These are phyloP conservation scores for Microglena sp. DNA, from an alignment of 139 green algal genomes.

Conservation along the genomic window DNA sequence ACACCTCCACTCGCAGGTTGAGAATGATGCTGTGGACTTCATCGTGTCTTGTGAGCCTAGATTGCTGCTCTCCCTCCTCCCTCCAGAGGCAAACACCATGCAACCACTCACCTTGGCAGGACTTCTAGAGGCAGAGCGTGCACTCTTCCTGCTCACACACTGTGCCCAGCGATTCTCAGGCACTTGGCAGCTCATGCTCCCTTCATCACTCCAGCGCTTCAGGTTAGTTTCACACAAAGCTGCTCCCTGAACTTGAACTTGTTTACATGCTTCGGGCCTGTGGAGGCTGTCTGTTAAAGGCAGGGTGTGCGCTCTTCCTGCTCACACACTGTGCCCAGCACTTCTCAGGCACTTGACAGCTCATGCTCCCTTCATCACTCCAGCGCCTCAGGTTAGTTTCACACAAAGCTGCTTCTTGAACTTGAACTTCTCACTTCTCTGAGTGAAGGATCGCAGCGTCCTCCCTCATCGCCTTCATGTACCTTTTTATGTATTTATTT, in stretches of 20 bases:
- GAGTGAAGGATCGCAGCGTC: too few species aligned
- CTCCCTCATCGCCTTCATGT: too few species aligned
- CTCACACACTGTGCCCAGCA: constrained; percentile 10
- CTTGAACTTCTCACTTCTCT: too few species aligned
- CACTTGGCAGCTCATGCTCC: constrained; percentile 26
- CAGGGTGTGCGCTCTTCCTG: constrained; percentile 31
- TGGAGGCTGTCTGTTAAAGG: constrained; percentile 23
- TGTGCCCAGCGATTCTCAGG: constrained; percentile 15
- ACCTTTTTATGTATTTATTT: too few species aligned
- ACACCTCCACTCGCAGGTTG: neutral
- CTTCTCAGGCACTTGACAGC: constrained; percentile 24
- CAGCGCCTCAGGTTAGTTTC: constrained; percentile 29
- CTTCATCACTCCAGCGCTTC: constrained; percentile 25
- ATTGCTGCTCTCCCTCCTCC: constrained; percentile 24
- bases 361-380: constrained; percentile 23
- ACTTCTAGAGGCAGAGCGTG: constrained; percentile 23
- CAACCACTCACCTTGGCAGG: constrained; percentile 31
- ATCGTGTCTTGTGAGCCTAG: constrained; percentile 23
- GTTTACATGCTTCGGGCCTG: too few species aligned
- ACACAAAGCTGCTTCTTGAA: too few species aligned
- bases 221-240: too few species aligned
- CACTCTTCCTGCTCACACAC: constrained; percentile 28
- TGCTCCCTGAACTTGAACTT: too few species aligned
- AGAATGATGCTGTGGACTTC: constrained; percentile 18
- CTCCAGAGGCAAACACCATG: constrained; percentile 7